Evolutionary conservation across 2,329 filamentous ascomycete species (phyloP), one percentile per base, ranked within the genome.

Genomic region (Colletotrichum sansevieriae): DNA sequence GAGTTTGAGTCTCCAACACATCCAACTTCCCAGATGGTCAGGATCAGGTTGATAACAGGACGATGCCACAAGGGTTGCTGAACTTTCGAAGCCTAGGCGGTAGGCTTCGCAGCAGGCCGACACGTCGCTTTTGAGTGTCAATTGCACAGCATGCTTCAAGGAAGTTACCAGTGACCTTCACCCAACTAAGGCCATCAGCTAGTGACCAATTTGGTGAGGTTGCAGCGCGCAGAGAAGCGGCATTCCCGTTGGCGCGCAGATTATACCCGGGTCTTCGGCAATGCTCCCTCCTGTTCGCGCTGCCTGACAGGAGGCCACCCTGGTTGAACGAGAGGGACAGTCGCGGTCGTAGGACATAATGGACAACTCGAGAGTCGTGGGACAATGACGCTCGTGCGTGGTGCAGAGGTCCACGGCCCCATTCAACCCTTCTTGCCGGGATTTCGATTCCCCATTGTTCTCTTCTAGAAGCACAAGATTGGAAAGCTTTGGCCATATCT

Each of bases 361-460:
- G 54, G 52, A 65, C 60, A 46, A 60, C 58, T 56, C 10, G 41
- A 63, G 49, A 68, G 60, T 63, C 56, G 67, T 71, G 70, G 70
- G 60, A 71, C 64, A 60, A 71, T 70, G 68, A 64, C 64, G 64
- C 68, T 71, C 60, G 58, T 64, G 37, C 65, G 33, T 52, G 55
- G 54, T 58, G 60, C 60, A 51, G 68, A 69, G 65, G 69, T 57
- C 62, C 70, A 68, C 67, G 68, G 63, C 70, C 68, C 70, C 70
- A 61, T 71, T 63, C 61, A 65, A 69, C 68, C 70, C 70, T 71
- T 69, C 65, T 68, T 61, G 54, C 61, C 60, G 70, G 68, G 69
- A 71, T 63, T 69, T 62, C 46, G 55, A 56, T 65, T 63, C 66
- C 56, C 70, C 70, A 71, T 71, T 71, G 43, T 68, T 70, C 52